Base-by-base conservation (phyloP, 768 basidiomycete genomes). In the Mycena amicta region DNA sequence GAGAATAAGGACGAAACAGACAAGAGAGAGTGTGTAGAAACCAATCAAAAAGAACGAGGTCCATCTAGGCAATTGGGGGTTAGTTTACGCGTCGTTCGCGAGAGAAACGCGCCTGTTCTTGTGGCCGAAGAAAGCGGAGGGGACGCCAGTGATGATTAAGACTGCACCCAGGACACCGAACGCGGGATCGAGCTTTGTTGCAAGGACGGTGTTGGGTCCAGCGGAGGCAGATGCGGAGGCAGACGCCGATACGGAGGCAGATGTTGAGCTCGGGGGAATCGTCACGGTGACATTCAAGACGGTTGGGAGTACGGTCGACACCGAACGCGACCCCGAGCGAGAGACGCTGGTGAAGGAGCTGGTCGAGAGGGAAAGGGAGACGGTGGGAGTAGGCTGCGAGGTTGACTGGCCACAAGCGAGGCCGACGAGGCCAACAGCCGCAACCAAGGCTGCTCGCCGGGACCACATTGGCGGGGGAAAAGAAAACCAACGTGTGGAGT, bases 21-120 rank as follows among this genome's bases (percentile, higher is more conserved):
- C 85, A 62, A 97, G 84, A 23, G 93, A 83, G 45, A 95, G 79
- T 45, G 91, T 85, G 75, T 97, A 98, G 74, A 93, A 93, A 40
- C 93, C 92, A 61, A 92, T 89, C 66, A 98, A 80, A 74, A 97
- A 96, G 78, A 95, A 90, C 13, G 94, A 95, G 20, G 92, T 91
- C 92, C 93, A 93, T 70, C 51, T 51, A 29, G 47, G 47, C 5
- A 12, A 13, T 6, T 15, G 33, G 0, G 13, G 16, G 52, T 59
- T 26, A 52, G 31, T 13, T 41, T 31, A 28, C 61, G 25, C 22
- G 31, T 57, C 25, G 16, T 25, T 33, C 27, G 22, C 22, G 29
- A n/a, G 20, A 18, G 25, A 26, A 41, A 76, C 82, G 40, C 68
- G 90, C 94, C 95, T 79, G 72, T 97, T 95, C 81, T 96, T 96